phyloP scores from a whole-genome alignment of 306 rosid species.

The Leucaena leucocephala region DNA sequence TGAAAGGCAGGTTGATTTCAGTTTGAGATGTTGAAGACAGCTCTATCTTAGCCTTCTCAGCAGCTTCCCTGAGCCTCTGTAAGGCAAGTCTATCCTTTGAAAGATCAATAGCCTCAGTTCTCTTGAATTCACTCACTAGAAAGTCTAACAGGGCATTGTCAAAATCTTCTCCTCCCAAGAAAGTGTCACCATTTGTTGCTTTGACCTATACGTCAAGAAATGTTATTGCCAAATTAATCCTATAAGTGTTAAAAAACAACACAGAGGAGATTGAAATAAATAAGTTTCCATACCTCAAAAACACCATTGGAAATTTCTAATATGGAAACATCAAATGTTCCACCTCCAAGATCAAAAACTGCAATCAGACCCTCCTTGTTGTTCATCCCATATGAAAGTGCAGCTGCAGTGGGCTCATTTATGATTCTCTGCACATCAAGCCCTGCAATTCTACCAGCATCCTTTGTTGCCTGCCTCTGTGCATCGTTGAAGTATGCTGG shows the following conservation, averaged over 20 bases:
- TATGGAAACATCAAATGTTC: slow-evolving; percentile 15
- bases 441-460: slow-evolving; percentile 5
- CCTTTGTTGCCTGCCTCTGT: slow-evolving; percentile 16
- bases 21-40: slow-evolving; percentile 10
- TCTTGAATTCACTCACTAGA: slow-evolving; percentile 2
- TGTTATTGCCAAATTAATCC: background rate
- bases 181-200: slow-evolving; percentile 16
- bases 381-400: slow-evolving; percentile 13
- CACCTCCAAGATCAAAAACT: slow-evolving; percentile 16
- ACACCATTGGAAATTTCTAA: slow-evolving; percentile 12
- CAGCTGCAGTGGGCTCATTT: slow-evolving; percentile 8
- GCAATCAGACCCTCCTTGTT: slow-evolving; percentile 17
- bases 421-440: slow-evolving; percentile 11
- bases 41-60: slow-evolving; percentile 17
- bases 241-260: background rate
- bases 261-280: background rate
- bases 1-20: slow-evolving; percentile 11
- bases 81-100: slow-evolving; percentile 6
- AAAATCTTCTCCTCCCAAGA: slow-evolving; percentile 18
- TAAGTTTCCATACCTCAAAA: background rate
- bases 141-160: slow-evolving; percentile 3
- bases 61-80: slow-evolving; percentile 9
- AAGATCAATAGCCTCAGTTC: slow-evolving; percentile 11
- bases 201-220: background rate
- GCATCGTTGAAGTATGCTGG: slow-evolving; percentile 1